A percentile compares a stretch with the other conserved stretches of the same genome.
These are phyloP conservation scores for Cytospora chrysosperma DNA, from an alignment of 2,329 filamentous ascomycete species.

Conservation along the genomic window DNA sequence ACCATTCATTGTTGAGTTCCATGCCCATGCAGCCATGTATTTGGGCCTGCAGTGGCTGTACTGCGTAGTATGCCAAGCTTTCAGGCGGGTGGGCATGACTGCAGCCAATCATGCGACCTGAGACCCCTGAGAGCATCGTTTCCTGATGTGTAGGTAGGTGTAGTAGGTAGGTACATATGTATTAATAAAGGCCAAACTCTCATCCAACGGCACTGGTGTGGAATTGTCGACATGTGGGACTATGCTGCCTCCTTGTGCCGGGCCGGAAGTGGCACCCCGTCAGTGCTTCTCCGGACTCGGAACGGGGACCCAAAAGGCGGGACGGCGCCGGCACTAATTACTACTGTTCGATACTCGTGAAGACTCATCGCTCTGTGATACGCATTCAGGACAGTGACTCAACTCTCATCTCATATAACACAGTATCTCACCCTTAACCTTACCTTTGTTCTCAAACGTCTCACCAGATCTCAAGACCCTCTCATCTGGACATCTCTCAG, in stretches of 20 bases:
- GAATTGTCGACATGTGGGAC: no score
- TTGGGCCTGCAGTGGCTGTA: no score
- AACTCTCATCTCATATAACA: constrained; percentile 3
- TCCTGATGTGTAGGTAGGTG: neutral
- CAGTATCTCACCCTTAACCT: neutral
- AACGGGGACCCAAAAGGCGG: constrained; percentile 10
- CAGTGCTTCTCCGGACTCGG: constrained; percentile 21
- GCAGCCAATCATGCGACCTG: no score
- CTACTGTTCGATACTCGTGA: no score
- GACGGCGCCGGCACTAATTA: constrained; percentile 7
- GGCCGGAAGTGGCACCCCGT: constrained; percentile 9
- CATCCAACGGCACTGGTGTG: neutral
- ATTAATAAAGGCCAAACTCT: neutral
- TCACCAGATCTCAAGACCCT: neutral
- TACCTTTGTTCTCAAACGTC: neutral
- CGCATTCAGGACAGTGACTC: constrained; percentile 9
- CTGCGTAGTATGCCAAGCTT: neutral
- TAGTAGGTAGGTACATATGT: no score
- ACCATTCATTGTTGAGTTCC: neutral
- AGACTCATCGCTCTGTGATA: neutral
- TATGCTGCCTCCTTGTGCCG: no score
- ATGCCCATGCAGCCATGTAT: no score
- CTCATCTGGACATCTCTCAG: neutral
- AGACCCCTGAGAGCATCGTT: no score
- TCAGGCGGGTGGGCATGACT: neutral